A percentile compares a stretch with the other conserved stretches of the same genome.
These are phyloP conservation scores for Bassia scoparia DNA, from an alignment of 148 eudicot genomes.

Conservation along the genomic window DNA sequence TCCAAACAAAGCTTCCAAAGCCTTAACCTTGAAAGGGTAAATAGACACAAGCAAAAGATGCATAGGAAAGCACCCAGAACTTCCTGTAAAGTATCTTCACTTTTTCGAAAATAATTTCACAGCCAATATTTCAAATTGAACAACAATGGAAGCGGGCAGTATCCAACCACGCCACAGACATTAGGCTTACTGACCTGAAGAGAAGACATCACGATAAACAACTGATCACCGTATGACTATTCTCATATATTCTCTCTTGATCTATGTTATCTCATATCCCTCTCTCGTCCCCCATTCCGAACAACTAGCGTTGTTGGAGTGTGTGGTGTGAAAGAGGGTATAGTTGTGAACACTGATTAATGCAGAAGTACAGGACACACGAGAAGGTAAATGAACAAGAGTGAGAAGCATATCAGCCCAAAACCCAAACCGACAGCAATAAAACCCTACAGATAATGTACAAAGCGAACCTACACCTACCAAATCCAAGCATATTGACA, in stretches of 20 bases:
- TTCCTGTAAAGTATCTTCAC: too few species aligned
- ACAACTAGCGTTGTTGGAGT: not conserved
- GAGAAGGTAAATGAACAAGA: not conserved
- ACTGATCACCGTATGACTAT: not conserved
- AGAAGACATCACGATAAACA: not conserved
- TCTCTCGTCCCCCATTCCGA: too few species aligned
- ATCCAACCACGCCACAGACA: too few species aligned
- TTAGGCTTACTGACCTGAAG: conserved; percentile 50
- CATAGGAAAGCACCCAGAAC: too few species aligned
- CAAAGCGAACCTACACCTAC: not conserved
- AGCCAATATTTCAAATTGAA: too few species aligned
- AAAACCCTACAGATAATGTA: not conserved
- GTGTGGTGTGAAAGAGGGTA: not conserved
- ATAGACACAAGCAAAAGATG: too few species aligned
- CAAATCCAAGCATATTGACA: not conserved
- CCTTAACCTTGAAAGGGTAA: too few species aligned
- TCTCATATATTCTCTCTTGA: not conserved
- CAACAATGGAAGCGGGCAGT: too few species aligned
- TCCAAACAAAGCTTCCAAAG: too few species aligned
- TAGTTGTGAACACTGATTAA: not conserved
- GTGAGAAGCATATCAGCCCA: not conserved
- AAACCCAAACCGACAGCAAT: not conserved
- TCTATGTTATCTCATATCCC: not conserved
- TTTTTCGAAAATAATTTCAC: too few species aligned
- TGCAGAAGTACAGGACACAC: not conserved